phyloP scores from a whole-genome alignment of 768 basidiomycete genomes.

The Lactifluus volemus region DNA sequence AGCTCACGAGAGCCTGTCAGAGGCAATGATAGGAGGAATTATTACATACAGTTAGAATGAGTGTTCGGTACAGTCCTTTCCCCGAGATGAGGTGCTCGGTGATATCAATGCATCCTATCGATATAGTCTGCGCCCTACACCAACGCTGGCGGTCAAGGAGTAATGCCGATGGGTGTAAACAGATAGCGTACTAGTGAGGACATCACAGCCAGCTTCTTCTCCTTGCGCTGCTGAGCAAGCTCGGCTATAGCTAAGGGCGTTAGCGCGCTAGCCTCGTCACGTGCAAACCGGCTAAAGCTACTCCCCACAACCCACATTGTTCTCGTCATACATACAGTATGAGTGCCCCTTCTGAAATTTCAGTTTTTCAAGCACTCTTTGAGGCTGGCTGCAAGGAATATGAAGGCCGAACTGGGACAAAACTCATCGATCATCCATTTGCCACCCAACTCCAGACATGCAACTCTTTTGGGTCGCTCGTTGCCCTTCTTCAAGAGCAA shows the following conservation, averaged over 20 bases:
- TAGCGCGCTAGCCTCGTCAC: background rate
- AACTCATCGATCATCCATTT: background rate
- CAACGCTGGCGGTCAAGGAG: background rate
- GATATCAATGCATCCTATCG: conserved; percentile 51
- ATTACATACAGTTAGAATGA: conserved; percentile 41
- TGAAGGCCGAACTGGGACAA: background rate
- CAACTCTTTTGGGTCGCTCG: background rate
- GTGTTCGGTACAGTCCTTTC: conserved; percentile 87
- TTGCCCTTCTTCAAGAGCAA: background rate
- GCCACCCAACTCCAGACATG: background rate
- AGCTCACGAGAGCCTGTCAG: too few relatives aligned
- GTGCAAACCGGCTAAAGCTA: too few relatives aligned
- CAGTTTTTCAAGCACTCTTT: background rate
- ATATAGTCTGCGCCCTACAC: conserved; percentile 70
- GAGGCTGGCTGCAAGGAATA: background rate
- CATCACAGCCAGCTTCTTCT: conserved; percentile 82
- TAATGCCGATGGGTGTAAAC: background rate
- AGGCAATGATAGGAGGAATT: background rate
- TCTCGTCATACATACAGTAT: background rate
- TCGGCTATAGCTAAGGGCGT: conserved; percentile 42
- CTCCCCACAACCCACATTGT: background rate
- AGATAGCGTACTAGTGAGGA: conserved; percentile 67
- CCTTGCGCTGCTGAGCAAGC: conserved; percentile 73
- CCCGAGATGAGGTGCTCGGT: conserved; percentile 75
- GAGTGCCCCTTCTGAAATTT: background rate